Evolutionary conservation across 495 filamentous ascomycete genomes (phyloP), one percentile per base, ranked within the genome.

Genomic region (Annulohypoxylon nitens): DNA sequence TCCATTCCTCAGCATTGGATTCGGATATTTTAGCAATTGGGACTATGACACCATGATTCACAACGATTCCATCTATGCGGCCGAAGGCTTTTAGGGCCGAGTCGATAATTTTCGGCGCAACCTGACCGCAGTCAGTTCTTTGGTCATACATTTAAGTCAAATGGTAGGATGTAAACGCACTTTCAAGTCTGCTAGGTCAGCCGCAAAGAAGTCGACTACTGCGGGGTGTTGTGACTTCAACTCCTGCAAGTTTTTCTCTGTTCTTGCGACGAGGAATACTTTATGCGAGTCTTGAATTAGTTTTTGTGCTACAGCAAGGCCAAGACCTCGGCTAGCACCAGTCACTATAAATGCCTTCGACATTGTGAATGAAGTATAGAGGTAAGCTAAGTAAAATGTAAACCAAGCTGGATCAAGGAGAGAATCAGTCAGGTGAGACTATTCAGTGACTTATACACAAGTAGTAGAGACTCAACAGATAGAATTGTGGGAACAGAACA

Each of bases 11-110:
- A 0, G 86, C 71, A 58, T 88, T 85, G 6, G 86, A 83, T 18
- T 93, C 85, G 11, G 82, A 88, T 57, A 98, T 82, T 63, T 87
- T 90, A 23, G 87, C 88, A n/a, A 97, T 91, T 16, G 94, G 93
- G 18, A 89, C 86, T 39, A 99, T 80, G 7, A 90, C 85, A 3
- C 93, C 94, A 78, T 99, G 96, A 78, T 98, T 98, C 45, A 99
- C 81, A 18, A 98, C 89, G 48, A 99, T 76, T 0, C 91, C 91
- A 76, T 99, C 94, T 6, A 98, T 81, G 33, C 81, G 83, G n/a
- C 90, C 88, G 76, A 93, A 98, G 0, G 83, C 77, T 33, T 86
- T 81, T 4, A 92, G 58, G 0, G 94, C 89, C 6, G 89, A 81
- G 2, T 91, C 85, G 10, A 92, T 88, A 2, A 88, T 88, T 76